These are phyloP conservation scores for Trametes gibbosa DNA, from an alignment of 768 basidiomycete species.

Conservation along the genomic window DNA sequence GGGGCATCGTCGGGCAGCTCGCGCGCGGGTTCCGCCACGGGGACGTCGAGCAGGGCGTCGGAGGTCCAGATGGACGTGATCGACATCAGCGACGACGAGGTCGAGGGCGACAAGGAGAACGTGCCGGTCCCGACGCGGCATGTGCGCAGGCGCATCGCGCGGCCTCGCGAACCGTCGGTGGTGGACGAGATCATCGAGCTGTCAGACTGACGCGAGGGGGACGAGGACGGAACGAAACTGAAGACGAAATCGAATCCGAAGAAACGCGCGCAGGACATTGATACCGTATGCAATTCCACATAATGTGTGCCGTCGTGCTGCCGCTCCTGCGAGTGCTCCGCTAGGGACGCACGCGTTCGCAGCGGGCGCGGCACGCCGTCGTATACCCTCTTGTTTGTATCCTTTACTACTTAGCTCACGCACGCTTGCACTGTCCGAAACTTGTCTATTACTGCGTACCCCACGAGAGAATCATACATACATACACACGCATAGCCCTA, in stretches of 20 bases:
- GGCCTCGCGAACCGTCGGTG: not conserved
- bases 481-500: not conserved
- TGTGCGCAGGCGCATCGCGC: conserved; percentile 41
- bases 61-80: conserved; percentile 22
- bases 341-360: not conserved
- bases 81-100: conserved; percentile 46
- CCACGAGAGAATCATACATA: not conserved
- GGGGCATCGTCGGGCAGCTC: not conserved
- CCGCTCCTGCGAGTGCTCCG: not conserved
- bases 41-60: conserved; percentile 10
- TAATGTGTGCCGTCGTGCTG: not conserved
- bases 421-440: too few species aligned
- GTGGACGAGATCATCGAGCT: conserved; percentile 55
- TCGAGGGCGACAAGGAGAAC: conserved; percentile 63
- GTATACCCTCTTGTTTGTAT: conserved; percentile 4
- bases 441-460: not conserved
- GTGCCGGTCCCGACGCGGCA: conserved; percentile 48
- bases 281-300: not conserved
- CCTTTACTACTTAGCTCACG: not conserved
- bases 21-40: not conserved
- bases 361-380: not conserved
- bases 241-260: not conserved
- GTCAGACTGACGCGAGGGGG: conserved; percentile 37
- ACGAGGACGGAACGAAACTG: not conserved
- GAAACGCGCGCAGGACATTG: not conserved